Evolutionary conservation across 345 rosid species (phyloP), one percentile per base, ranked within the genome.

Genomic region (Clarkia xantiana): DNA sequence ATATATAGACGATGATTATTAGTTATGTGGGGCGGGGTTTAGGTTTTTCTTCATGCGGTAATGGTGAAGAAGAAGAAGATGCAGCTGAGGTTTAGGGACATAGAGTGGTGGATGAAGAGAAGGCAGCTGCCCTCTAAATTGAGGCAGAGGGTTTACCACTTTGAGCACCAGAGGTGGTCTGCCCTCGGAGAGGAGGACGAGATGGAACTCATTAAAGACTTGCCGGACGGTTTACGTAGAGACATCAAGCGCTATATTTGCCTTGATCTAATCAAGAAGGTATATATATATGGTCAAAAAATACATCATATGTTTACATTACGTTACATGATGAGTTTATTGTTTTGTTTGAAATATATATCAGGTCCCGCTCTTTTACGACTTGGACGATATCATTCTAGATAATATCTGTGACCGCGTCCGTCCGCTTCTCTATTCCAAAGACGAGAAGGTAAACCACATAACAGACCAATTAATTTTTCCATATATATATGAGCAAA

Each of bases 71-170:
- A 67, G 67, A 69, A 67, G 51, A 57, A 69, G 57, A 66, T 67
- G 73, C 76, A 77, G 64, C 70, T 77, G 19, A 64, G 73, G 54
- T 55, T 63, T 17, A 51, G 63, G 44, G 79, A 77, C 54, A 57
- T 77, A 18, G 81, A 75, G 18, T 73, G 88, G 88, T 81, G 81
- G 88, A 81, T 77, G 88, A 65, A 58, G 42, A 59, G 78, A 43
- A 65, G 79, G 41, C 88, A 75, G 57, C 48, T 81, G 49, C 88
- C 84, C 0, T 63, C 76, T 2, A 42, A 52, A 8, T 55, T 77
- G 50, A 71, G 76, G 43, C 66, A 66, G 19, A 67, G 88, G 58
- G 76, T 77, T 34, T 65, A 74, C 40, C 63, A 65, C 34, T 81
- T 55, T 11, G 79, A 81, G 22, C 72, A 56, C 36, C 79, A 69